Evolutionary conservation across 768 basidiomycete genomes (phyloP).

Genomic region (Agaricus sinodeliciosus): DNA sequence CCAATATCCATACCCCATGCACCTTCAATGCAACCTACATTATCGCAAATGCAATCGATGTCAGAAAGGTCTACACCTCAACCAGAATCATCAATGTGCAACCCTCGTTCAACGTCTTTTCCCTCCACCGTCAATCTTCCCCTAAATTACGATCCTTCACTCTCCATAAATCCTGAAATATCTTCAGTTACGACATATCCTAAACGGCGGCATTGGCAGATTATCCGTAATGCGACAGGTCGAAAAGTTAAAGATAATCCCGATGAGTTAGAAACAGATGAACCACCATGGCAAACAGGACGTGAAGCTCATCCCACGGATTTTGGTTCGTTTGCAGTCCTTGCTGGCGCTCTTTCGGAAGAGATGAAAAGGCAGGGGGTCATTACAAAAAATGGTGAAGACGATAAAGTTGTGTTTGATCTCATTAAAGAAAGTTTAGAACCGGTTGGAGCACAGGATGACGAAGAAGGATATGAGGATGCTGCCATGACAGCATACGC

Average conservation of each 20-base stretch:
- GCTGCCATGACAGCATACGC: constrained; percentile 12
- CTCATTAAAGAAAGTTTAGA: constrained; percentile 33
- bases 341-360: constrained; percentile 41
- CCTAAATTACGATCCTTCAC: constrained; percentile 17
- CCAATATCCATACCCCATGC: constrained; percentile 23
- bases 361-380: constrained; percentile 32
- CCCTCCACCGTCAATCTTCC: constrained; percentile 21
- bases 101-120: constrained; percentile 15
- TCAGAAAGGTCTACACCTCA: constrained; percentile 13
- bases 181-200: constrained; percentile 13
- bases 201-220: constrained; percentile 54
- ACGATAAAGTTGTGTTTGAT: constrained; percentile 26
- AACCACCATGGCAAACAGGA: constrained; percentile 39
- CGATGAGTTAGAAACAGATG: constrained; percentile 32
- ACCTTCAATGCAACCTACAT: constrained; percentile 11
- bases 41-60: constrained; percentile 11
- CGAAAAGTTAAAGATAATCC: constrained; percentile 52
- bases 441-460: constrained; percentile 19
- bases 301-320: constrained; percentile 52
- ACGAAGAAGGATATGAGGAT: constrained; percentile 11
- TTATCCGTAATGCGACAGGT: constrained; percentile 42
- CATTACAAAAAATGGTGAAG: constrained; percentile 20
- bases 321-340: constrained; percentile 53
- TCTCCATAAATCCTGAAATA: constrained; percentile 15
- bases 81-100: constrained; percentile 17